Conservation (phyloP, 805 yeast species). For the Metschnikowia amazonensis region DNA sequence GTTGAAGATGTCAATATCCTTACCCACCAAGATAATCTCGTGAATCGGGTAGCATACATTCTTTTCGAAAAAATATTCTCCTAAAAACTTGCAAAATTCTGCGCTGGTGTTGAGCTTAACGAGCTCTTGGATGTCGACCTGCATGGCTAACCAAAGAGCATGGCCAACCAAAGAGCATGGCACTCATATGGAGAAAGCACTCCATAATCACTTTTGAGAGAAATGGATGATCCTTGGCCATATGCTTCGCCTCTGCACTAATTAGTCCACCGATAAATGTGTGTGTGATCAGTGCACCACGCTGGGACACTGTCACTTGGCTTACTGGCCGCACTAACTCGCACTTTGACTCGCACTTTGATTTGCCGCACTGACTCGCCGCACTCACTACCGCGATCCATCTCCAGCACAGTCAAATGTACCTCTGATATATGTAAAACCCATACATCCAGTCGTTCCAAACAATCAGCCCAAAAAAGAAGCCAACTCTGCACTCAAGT, state of each 20-base stretch:
- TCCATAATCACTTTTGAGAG: conserved; percentile 17
- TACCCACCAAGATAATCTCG: conserved; percentile 24
- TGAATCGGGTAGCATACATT: conserved; percentile 20
- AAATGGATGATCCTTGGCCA: conserved; percentile 11
- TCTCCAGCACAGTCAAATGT: no score
- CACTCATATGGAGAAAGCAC: conserved; percentile 24
- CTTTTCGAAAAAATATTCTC: conserved; percentile 15
- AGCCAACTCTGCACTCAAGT: conserved; percentile 31
- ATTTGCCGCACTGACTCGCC: no score
- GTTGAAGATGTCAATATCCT: conserved; percentile 25
- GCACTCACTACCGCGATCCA: no score
- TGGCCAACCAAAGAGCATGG: no score
- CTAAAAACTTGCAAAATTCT: conserved; percentile 19
- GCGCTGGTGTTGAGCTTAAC: conserved; percentile 16
- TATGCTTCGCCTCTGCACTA: conserved; percentile 16
- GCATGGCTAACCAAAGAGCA: conserved; percentile 22
- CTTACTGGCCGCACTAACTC: no score
- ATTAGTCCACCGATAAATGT: conserved; percentile 23
- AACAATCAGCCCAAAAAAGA: background rate
- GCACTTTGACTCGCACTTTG: no score
- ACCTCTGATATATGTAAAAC: no score
- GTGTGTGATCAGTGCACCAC: conserved; percentile 24
- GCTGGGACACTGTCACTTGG: no score
- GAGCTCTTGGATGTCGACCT: conserved; percentile 20
- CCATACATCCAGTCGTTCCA: no score